These are phyloP conservation scores for Cadophora gregata DNA, from an alignment of 2,329 filamentous ascomycete genomes.

Conservation along the genomic window DNA sequence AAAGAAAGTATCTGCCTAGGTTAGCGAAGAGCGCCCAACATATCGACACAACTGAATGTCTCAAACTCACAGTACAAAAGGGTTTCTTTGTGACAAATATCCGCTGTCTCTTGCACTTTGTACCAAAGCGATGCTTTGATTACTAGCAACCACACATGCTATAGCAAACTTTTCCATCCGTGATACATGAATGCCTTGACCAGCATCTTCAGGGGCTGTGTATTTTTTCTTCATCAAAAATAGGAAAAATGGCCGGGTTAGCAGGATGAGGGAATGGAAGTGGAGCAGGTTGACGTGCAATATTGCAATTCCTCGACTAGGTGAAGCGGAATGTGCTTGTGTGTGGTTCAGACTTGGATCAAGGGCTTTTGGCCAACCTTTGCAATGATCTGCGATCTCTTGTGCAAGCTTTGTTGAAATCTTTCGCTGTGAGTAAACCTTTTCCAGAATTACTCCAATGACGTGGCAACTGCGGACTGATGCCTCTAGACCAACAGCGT, in stretches of 20 bases:
- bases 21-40: not conserved
- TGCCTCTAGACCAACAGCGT: conserved; percentile 55
- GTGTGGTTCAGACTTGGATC: conserved; percentile 57
- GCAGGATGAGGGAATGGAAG: conserved; percentile 65
- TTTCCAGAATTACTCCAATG: conserved; percentile 63
- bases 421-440: conserved; percentile 64
- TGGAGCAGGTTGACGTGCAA: conserved; percentile 67
- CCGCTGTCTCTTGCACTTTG: conserved; percentile 51
- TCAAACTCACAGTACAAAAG: conserved; percentile 59
- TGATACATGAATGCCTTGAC: conserved; percentile 42
- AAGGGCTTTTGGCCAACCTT: conserved; percentile 56
- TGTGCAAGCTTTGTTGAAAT: conserved; percentile 63
- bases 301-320: conserved; percentile 62
- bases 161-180: conserved; percentile 55
- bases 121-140: conserved; percentile 55
- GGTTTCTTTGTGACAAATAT: conserved; percentile 58
- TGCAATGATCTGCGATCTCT: conserved; percentile 60
- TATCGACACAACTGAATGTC: not conserved
- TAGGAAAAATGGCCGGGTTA: conserved; percentile 69
- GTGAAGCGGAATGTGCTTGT: conserved; percentile 51
- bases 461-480: conserved; percentile 62
- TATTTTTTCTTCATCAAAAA: conserved; percentile 57
- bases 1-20: conserved; percentile 58
- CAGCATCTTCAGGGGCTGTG: conserved; percentile 42
- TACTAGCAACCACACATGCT: conserved; percentile 57